A percentile compares a stretch with the other conserved stretches of the same genome.
phyloP scores from a whole-genome alignment of 148 eudicot species.

The Euryodendron excelsum region DNA sequence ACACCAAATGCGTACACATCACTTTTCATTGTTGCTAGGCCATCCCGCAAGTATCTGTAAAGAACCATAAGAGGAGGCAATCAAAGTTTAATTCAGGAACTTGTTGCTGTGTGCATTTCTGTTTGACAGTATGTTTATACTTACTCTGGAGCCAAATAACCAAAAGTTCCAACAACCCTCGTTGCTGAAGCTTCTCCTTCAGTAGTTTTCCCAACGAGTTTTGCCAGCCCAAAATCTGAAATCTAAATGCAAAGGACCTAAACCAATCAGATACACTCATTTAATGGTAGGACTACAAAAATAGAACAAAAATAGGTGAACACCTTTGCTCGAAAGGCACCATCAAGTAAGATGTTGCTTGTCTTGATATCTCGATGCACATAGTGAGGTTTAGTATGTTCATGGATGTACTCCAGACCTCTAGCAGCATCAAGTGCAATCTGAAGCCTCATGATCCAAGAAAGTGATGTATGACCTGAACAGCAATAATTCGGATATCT shows the following conservation, averaged over 20 bases:
- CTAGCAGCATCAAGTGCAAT: slow-evolving; percentile 95
- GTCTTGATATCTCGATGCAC: slow-evolving; percentile 97
- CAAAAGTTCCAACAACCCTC: slow-evolving; percentile 93
- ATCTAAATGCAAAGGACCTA: slow-evolving; percentile 44
- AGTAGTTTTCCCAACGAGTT: slow-evolving; percentile 71
- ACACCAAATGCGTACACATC: slow-evolving; percentile 98
- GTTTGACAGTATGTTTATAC: not conserved
- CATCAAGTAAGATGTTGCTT: slow-evolving; percentile 93
- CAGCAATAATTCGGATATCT: not conserved
- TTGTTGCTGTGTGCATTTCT: not conserved
- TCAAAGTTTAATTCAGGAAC: not conserved
- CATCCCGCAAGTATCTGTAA: slow-evolving; percentile 84
- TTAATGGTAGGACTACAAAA: not conserved
- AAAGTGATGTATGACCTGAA: slow-evolving; percentile 80
- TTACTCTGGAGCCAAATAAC: slow-evolving; percentile 98
- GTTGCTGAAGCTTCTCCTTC: slow-evolving; percentile 88
- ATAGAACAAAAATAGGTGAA: slow-evolving; percentile 2
- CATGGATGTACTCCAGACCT: slow-evolving; percentile 95
- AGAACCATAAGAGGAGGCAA: slow-evolving; percentile 11
- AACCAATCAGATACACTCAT: slow-evolving; percentile 12
- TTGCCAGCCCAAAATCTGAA: slow-evolving; percentile 94
- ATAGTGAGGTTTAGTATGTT: slow-evolving; percentile 96
- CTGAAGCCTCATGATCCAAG: slow-evolving; percentile 98
- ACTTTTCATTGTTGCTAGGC: slow-evolving; percentile 79
- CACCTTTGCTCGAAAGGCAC: slow-evolving; percentile 91